phyloP scores from a whole-genome alignment of 164 flowering plant species.

The Chimonanthus salicifolius region DNA sequence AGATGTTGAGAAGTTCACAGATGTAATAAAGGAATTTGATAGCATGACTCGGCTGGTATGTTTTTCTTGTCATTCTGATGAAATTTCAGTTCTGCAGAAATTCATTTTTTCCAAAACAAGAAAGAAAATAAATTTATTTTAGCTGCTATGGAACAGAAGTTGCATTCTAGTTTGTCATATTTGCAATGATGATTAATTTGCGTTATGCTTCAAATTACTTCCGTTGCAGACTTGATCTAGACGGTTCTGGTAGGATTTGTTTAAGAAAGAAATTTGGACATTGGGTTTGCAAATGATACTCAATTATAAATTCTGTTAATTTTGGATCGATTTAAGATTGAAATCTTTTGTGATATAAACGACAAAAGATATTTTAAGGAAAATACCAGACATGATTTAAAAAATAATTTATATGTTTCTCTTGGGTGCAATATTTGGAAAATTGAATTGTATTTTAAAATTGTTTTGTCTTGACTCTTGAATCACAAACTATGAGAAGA shows the following conservation, averaged over 20 bases:
- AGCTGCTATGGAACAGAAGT: not conserved
- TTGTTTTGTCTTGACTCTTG: too few relatives aligned
- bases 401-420: too few relatives aligned
- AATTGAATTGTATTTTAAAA: too few relatives aligned
- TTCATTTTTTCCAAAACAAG: not conserved
- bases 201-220: not conserved
- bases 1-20: constrained; percentile 73
- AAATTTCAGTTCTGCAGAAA: not conserved
- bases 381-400: too few relatives aligned
- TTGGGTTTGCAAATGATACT: not conserved
- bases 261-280: too few relatives aligned
- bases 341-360: too few relatives aligned
- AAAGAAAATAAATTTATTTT: not conserved
- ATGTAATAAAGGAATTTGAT: constrained; percentile 77
- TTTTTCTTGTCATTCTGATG: not conserved
- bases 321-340: too few relatives aligned
- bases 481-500: too few relatives aligned
- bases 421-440: too few relatives aligned
- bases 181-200: not conserved
- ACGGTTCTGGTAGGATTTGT: not conserved
- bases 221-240: not conserved
- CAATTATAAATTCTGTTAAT: too few relatives aligned
- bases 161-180: not conserved
- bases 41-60: constrained; percentile 87
- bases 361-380: too few relatives aligned